Evolutionary conservation across 176 grass and related monocot species (phyloP).

Genomic region (Metroxylon sagu): DNA sequence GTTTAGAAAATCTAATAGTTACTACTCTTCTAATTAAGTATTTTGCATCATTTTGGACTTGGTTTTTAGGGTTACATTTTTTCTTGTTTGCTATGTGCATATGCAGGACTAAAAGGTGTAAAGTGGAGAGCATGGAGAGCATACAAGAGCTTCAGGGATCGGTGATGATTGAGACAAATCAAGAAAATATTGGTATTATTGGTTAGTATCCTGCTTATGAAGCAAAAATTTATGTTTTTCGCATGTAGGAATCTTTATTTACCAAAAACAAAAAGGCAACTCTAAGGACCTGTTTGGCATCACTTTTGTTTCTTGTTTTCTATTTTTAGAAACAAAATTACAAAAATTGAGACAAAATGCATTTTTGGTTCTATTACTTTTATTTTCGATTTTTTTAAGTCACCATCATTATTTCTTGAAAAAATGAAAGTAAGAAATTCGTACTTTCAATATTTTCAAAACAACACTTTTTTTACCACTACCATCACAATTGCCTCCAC

Average conservation of each 20-base stretch:
- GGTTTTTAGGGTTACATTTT: constrained; percentile 10
- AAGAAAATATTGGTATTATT: constrained; percentile 27
- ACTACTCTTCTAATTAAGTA: constrained; percentile 4
- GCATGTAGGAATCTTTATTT: neutral
- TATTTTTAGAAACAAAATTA: no score
- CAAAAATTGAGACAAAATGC: no score
- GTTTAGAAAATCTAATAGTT: neutral
- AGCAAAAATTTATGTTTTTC: neutral
- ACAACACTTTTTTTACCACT: no score
- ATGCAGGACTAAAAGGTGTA: constrained; percentile 47
- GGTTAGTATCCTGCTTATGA: constrained; percentile 10
- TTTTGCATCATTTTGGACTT: constrained; percentile 12
- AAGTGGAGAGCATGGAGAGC: constrained; percentile 24
- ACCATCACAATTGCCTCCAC: no score
- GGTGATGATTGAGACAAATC: constrained; percentile 11
- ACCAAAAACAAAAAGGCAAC: neutral
- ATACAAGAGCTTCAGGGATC: constrained; percentile 12
- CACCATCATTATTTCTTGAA: no score
- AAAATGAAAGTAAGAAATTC: no score
- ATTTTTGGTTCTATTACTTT: no score
- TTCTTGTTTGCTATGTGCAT: constrained; percentile 18
- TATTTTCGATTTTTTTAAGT: no score
- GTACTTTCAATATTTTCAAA: no score
- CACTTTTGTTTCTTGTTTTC: no score
- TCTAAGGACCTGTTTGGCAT: no score